Conservation (phyloP, 352 stramenopile species). For the Phytopythium helicoides region DNA sequence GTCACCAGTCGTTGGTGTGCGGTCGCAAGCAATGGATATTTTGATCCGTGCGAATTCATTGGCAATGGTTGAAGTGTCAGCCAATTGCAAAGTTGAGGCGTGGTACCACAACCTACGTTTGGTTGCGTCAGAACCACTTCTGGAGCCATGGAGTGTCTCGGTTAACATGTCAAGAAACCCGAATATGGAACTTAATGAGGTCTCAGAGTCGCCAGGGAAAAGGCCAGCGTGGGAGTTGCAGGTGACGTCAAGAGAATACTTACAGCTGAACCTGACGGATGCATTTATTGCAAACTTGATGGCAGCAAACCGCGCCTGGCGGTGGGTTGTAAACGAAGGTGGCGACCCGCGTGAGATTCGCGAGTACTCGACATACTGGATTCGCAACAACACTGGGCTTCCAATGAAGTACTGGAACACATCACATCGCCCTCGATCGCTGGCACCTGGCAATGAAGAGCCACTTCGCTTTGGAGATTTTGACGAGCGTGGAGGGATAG, state of each 20-base stretch:
- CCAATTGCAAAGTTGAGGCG: slow-evolving; percentile 52
- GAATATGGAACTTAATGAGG: not conserved
- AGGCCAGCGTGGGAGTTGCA: slow-evolving; percentile 49
- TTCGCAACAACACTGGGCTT: slow-evolving; percentile 83
- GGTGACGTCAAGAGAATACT: slow-evolving; percentile 55
- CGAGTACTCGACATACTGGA: slow-evolving; percentile 86
- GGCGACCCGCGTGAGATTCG: slow-evolving; percentile 68
- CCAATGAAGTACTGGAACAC: slow-evolving; percentile 71
- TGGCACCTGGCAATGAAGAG: slow-evolving; percentile 58
- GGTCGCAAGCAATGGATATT: slow-evolving; percentile 39
- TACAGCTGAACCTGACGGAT: slow-evolving; percentile 82
- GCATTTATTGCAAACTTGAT: slow-evolving; percentile 79
- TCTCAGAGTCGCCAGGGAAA: slow-evolving; percentile 3
- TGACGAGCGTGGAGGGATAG: slow-evolving; percentile 9
- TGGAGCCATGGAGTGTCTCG: slow-evolving; percentile 76
- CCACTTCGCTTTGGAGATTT: slow-evolving; percentile 49
- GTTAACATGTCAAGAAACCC: slow-evolving; percentile 34
- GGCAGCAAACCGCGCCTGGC: slow-evolving; percentile 71
- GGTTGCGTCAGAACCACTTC: slow-evolving; percentile 72
- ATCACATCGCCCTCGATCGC: slow-evolving; percentile 49
- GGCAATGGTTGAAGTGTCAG: slow-evolving; percentile 29
- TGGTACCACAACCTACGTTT: slow-evolving; percentile 87
- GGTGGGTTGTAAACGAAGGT: slow-evolving; percentile 71
- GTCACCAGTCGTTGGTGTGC: slow-evolving; percentile 69
- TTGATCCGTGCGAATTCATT: slow-evolving; percentile 27